phyloP scores from a whole-genome alignment of 2,329 filamentous ascomycete genomes.

The Herpotrichia juniperi region DNA sequence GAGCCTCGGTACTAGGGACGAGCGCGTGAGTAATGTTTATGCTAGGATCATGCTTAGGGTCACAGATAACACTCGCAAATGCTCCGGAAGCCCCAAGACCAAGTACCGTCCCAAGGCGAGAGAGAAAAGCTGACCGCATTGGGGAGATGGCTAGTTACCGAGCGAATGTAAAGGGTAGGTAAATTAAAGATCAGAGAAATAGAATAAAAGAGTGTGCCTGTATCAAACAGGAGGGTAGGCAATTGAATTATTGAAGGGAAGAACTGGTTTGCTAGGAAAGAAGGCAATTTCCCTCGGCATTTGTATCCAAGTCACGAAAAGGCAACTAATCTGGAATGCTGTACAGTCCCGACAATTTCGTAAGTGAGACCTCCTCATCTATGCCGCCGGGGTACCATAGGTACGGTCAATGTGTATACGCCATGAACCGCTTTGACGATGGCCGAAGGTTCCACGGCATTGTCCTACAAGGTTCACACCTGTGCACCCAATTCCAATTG shows the following conservation, averaged over 20 bases:
- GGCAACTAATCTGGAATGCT: background rate
- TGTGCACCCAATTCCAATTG: no score
- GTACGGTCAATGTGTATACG: no score
- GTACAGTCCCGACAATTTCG: background rate
- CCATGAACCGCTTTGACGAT: no score
- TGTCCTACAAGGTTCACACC: no score
- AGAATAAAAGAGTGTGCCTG: background rate
- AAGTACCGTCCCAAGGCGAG: background rate
- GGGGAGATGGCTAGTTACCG: background rate
- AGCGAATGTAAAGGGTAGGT: background rate
- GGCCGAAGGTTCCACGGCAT: no score
- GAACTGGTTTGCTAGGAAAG: background rate
- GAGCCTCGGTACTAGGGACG: no score
- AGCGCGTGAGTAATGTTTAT: no score
- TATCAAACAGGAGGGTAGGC: background rate
- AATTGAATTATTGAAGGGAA: background rate
- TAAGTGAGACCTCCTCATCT: no score
- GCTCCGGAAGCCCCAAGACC: background rate
- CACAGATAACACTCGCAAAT: background rate
- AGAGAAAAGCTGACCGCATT: background rate
- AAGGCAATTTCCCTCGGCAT: background rate
- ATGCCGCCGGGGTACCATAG: no score
- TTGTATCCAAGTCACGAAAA: background rate
- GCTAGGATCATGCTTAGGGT: no score
- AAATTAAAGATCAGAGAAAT: background rate